These are phyloP conservation scores for Cercophora newfieldiana DNA, from an alignment of 495 filamentous ascomycete species.

Conservation along the genomic window DNA sequence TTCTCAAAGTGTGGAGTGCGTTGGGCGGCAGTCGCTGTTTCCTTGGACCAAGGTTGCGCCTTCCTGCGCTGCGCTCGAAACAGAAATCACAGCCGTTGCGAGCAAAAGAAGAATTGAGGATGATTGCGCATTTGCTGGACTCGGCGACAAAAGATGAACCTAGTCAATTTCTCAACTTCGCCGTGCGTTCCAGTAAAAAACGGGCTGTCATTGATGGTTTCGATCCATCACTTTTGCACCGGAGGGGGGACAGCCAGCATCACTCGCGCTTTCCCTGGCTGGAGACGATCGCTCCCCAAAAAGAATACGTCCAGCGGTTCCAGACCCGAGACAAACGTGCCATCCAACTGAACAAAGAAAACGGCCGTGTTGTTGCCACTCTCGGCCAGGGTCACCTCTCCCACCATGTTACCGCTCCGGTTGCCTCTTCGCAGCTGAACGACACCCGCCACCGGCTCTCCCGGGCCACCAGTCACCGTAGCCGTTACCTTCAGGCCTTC, in stretches of 20 bases:
- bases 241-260: not conserved
- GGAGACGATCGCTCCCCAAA: not conserved
- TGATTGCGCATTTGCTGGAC: no score
- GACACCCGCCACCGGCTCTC: slow-evolving; percentile 1
- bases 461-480: slow-evolving; percentile 11
- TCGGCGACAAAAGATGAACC: no score
- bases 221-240: not conserved
- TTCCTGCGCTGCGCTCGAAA: no score
- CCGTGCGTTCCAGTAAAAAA: no score
- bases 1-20: no score
- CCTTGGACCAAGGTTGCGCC: no score
- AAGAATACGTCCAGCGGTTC: slow-evolving; percentile 3
- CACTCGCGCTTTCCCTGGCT: slow-evolving; percentile 1
- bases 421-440: slow-evolving; percentile 1
- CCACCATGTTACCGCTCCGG: not conserved
- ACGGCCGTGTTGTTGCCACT: not conserved
- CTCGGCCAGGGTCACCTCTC: not conserved
- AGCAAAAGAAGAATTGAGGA: no score
- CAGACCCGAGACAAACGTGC: not conserved
- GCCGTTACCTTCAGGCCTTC: slow-evolving; percentile 4
- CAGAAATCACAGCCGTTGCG: no score
- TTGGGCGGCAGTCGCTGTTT: no score
- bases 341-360: not conserved
- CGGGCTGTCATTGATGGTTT: not conserved
- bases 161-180: not conserved